These are phyloP conservation scores for Phaeoacremonium minimum DNA, from an alignment of 2,329 filamentous ascomycete genomes.

Conservation along the genomic window DNA sequence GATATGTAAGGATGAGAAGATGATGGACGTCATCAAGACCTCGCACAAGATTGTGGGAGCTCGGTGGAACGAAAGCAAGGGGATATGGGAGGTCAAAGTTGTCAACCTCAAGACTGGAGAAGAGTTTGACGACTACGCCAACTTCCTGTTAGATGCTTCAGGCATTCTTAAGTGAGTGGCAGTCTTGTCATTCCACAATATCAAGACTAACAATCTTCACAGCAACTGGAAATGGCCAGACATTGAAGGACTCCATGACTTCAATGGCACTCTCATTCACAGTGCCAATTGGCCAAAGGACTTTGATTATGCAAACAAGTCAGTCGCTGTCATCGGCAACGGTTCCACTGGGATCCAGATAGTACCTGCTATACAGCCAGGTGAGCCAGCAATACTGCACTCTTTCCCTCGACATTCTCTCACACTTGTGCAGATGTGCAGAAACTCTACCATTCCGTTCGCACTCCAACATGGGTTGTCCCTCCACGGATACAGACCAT, in stretches of 20 bases:
- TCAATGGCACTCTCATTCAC: slow-evolving; percentile 45
- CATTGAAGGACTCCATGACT: slow-evolving; percentile 38
- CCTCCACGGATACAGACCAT: slow-evolving; percentile 29
- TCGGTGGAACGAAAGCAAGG: slow-evolving; percentile 37
- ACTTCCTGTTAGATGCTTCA: slow-evolving; percentile 44
- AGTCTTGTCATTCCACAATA: background rate
- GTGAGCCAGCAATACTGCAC: slow-evolving; percentile 17
- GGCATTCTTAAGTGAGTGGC: slow-evolving; percentile 47
- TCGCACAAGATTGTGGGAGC: slow-evolving; percentile 35
- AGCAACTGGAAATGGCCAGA: slow-evolving; percentile 51
- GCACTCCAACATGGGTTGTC: slow-evolving; percentile 36
- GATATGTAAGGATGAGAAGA: slow-evolving; percentile 42
- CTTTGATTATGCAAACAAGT: slow-evolving; percentile 45
- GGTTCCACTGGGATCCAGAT: slow-evolving; percentile 52
- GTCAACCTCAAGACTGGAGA: slow-evolving; percentile 29
- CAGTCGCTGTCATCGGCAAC: slow-evolving; percentile 52
- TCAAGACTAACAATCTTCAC: slow-evolving; percentile 11
- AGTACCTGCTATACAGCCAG: slow-evolving; percentile 41
- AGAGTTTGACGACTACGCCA: slow-evolving; percentile 37
- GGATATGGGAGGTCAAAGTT: slow-evolving; percentile 36
- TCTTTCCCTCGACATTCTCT: background rate
- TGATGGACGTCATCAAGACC: slow-evolving; percentile 37
- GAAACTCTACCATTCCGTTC: slow-evolving; percentile 31
- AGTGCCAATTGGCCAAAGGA: slow-evolving; percentile 48
- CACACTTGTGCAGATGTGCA: slow-evolving; percentile 19